These are phyloP conservation scores for Leccinellum luteum DNA, from an alignment of 768 basidiomycete species.

Conservation along the genomic window DNA sequence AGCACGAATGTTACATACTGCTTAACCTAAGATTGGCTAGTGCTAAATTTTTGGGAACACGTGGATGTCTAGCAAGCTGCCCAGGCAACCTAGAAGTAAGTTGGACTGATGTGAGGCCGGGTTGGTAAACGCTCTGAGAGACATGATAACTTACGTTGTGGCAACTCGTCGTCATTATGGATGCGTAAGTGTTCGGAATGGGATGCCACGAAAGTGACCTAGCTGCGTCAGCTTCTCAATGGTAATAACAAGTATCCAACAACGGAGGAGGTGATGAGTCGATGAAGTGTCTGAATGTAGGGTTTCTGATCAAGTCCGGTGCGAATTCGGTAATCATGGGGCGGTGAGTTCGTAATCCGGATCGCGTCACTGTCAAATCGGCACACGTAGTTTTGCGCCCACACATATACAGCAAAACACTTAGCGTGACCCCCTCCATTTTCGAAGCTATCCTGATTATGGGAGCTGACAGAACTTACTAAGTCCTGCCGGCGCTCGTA, in stretches of 20 bases:
- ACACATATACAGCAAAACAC: constrained; percentile 4
- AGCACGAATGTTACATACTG: no score
- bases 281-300: background rate
- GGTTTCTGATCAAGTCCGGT: background rate
- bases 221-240: background rate
- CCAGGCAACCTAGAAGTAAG: background rate
- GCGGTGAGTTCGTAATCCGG: constrained; percentile 12
- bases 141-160: no score
- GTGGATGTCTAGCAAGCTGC: background rate
- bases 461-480: constrained; percentile 18
- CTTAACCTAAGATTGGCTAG: no score
- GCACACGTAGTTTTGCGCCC: constrained; percentile 9
- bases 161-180: no score
- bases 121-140: no score
- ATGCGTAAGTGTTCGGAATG: no score
- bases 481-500: constrained; percentile 14
- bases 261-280: no score
- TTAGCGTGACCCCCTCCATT: constrained; percentile 2
- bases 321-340: constrained; percentile 1
- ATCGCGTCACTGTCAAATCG: constrained; percentile 1
- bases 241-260: background rate
- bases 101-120: background rate
- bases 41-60: background rate
- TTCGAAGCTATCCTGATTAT: constrained; percentile 14
- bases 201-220: background rate